These are phyloP conservation scores for Inga laurina DNA, from an alignment of 306 rosid species.

Conservation along the genomic window DNA sequence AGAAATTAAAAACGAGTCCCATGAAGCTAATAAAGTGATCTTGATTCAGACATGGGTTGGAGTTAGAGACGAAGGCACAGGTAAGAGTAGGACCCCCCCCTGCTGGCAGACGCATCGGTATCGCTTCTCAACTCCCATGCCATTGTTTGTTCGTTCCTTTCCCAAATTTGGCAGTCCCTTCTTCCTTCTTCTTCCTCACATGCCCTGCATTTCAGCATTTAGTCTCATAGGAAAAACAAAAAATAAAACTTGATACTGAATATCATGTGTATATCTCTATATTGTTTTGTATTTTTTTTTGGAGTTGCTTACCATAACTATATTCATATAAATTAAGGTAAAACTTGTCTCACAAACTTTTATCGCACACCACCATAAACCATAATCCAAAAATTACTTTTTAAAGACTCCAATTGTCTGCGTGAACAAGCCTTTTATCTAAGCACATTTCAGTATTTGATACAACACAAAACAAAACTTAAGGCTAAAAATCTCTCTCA, in stretches of 20 bases:
- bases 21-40: neutral
- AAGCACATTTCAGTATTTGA: too few relatives aligned
- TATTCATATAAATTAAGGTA: rapidly evolving
- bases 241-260: too few relatives aligned
- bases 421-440: too few relatives aligned
- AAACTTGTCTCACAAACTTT: too few relatives aligned
- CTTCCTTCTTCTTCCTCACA: neutral
- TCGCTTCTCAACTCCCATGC: neutral
- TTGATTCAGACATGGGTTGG: neutral
- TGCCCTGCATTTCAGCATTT: neutral
- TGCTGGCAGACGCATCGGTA: neutral
- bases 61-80: neutral
- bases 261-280: too few relatives aligned
- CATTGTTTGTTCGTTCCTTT: neutral
- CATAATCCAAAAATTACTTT: too few relatives aligned
- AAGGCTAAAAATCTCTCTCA: too few relatives aligned
- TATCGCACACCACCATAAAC: too few relatives aligned
- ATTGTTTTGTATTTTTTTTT: too few relatives aligned
- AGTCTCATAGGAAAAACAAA: neutral
- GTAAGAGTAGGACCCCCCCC: neutral
- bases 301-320: too few relatives aligned
- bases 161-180: neutral
- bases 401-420: too few relatives aligned
- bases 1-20: neutral
- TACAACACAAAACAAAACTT: too few relatives aligned